phyloP scores from a whole-genome alignment of 148 eudicot species.

The Chenopodium formosanum region DNA sequence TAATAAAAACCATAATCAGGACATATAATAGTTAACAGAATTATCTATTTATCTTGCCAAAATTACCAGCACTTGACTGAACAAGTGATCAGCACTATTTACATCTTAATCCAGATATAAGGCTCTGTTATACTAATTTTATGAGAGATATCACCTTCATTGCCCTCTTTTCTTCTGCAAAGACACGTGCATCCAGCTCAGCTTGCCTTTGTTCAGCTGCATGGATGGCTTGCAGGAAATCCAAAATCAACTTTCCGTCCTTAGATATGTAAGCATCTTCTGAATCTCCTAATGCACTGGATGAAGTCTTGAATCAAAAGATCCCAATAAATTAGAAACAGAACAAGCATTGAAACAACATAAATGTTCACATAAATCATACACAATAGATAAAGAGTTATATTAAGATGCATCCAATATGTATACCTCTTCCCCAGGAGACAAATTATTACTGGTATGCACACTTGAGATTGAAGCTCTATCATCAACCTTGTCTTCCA shows the following conservation, averaged over 20 bases:
- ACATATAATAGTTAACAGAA: neutral
- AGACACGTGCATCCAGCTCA: constrained; percentile 71
- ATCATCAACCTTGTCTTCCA: constrained; percentile 41
- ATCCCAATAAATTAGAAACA: constrained; percentile 24
- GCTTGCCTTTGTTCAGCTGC: constrained; percentile 93
- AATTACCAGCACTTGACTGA: neutral
- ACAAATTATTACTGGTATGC: constrained; percentile 28
- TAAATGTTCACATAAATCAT: constrained; percentile 6
- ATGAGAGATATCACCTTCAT: constrained; percentile 53
- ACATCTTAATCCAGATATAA: neutral
- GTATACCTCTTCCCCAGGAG: constrained; percentile 28
- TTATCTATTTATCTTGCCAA: neutral
- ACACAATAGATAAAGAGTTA: constrained; percentile 2
- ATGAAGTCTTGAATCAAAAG: constrained; percentile 43
- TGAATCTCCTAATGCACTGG: constrained; percentile 35
- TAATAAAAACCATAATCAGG: neutral
- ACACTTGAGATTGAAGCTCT: constrained; percentile 33
- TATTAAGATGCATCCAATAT: neutral
- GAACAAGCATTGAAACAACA: neutral
- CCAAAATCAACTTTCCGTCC: constrained; percentile 86
- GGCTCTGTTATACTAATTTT: neutral
- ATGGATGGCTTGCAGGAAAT: constrained; percentile 88
- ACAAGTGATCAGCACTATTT: neutral
- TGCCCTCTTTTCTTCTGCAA: constrained; percentile 71
- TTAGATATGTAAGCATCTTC: constrained; percentile 45